Percentiles rank a stretch among this genome's conserved stretches.
These are phyloP conservation scores for Claviceps citrina DNA, from an alignment of 2,329 filamentous ascomycete genomes.

Conservation along the genomic window DNA sequence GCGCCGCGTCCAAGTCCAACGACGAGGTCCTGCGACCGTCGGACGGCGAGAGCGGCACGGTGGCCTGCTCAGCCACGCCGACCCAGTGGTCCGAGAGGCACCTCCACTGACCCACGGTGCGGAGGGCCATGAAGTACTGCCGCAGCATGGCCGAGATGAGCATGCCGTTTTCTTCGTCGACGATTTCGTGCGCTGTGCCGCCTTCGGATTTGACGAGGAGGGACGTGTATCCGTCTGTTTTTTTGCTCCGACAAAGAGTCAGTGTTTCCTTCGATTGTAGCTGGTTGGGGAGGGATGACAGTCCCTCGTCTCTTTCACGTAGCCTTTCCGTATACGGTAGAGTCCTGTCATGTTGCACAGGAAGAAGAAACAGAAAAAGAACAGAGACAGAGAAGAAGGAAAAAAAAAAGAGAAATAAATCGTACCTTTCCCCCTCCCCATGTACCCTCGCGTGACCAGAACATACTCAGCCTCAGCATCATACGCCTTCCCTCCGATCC, in stretches of 20 bases:
- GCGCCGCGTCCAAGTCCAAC: no score
- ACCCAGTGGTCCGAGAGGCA: slow-evolving; percentile 57
- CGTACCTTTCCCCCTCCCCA: slow-evolving; percentile 60
- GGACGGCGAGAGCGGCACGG: slow-evolving; percentile 20
- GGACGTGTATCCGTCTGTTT: slow-evolving; percentile 56
- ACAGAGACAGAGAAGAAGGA: neutral
- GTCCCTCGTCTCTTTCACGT: no score
- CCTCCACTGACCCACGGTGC: slow-evolving; percentile 67
- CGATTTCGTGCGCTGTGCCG: slow-evolving; percentile 59
- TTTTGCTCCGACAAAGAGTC: neutral
- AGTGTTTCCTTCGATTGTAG: no score
- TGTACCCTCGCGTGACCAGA: slow-evolving; percentile 72
- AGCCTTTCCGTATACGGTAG: no score
- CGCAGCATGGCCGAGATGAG: slow-evolving; percentile 74
- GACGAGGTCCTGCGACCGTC: slow-evolving; percentile 12
- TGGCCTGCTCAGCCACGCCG: slow-evolving; percentile 45
- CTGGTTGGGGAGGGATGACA: no score
- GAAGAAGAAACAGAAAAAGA: no score
- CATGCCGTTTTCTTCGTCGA: slow-evolving; percentile 75
- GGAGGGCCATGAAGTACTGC: slow-evolving; percentile 81
- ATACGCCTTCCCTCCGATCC: slow-evolving; percentile 45
- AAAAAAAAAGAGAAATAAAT: neutral
- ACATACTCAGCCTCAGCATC: slow-evolving; percentile 51
- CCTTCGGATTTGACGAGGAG: slow-evolving; percentile 64
- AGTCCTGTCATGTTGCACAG: no score